These are phyloP conservation scores for Schwanniomyces yamadae DNA, from an alignment of 805 yeast species.

Conservation along the genomic window DNA sequence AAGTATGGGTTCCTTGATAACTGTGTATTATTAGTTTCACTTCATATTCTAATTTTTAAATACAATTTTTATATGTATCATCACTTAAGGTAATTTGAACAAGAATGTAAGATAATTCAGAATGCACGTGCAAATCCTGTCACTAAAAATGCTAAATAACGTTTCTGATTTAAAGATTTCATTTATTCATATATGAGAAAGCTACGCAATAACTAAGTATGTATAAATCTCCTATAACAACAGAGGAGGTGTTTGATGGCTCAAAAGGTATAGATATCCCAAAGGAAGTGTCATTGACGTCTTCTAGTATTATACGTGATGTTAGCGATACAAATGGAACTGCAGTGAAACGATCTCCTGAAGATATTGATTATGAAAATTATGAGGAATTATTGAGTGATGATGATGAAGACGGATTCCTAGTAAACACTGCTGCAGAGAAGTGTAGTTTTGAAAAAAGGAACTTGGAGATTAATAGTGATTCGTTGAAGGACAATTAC, in stretches of 20 bases:
- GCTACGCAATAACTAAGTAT: background rate
- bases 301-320: too few species aligned
- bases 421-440: slow-evolving; percentile 10
- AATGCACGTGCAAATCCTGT: too few species aligned
- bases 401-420: slow-evolving; percentile 4
- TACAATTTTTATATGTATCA: too few species aligned
- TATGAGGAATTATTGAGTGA: slow-evolving; percentile 2
- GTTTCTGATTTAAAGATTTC: too few species aligned
- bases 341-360: too few species aligned
- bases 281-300: background rate
- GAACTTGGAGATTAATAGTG: slow-evolving; percentile 2
- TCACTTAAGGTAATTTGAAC: too few species aligned
- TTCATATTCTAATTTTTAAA: slow-evolving; percentile 4
- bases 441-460: slow-evolving; percentile 11
- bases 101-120: too few species aligned
- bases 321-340: too few species aligned
- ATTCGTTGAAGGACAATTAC: too few species aligned
- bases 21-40: slow-evolving; percentile 4
- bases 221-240: background rate
- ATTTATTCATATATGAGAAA: too few species aligned
- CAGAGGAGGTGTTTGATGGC: background rate
- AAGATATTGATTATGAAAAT: too few species aligned
- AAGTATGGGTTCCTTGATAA: slow-evolving; percentile 43
- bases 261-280: background rate
- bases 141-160: too few species aligned